Percentiles rank a stretch among this genome's conserved stretches.
Evolutionary conservation across 1,139 yeast species (phyloP).

Genomic region (Suhomyces bolitotheri): DNA sequence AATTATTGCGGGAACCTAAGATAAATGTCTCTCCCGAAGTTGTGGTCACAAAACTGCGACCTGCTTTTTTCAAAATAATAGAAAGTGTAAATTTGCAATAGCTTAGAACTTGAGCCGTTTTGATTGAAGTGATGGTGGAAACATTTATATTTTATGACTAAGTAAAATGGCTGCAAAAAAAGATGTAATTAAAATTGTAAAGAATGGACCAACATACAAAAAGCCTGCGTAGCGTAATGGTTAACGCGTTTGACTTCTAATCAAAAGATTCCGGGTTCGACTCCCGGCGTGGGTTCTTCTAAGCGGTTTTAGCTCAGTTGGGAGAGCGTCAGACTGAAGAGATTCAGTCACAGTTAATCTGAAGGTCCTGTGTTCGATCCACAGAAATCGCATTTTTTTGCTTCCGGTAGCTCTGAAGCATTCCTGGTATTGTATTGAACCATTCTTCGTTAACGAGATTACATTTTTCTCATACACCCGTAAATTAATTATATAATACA

Average conservation of each 20-base stretch:
- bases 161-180: too few relatives aligned
- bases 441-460: neutral
- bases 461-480: conserved; percentile 1
- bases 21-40: too few relatives aligned
- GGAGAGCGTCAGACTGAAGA: conserved; percentile 91
- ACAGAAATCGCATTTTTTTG: conserved; percentile 28
- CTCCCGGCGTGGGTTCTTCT: conserved; percentile 20
- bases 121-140: too few relatives aligned
- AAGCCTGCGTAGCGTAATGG: conserved; percentile 21
- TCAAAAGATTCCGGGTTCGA: conserved; percentile 21
- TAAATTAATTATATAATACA: conserved; percentile 3
- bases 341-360: conserved; percentile 42
- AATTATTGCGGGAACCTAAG: too few relatives aligned
- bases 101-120: too few relatives aligned
- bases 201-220: too few relatives aligned
- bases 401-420: neutral
- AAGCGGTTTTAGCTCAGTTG: conserved; percentile 71
- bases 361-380: conserved; percentile 63
- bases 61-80: too few relatives aligned
- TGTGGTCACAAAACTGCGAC: too few relatives aligned
- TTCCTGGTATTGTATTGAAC: neutral
- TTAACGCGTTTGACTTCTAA: conserved; percentile 22
- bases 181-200: too few relatives aligned
- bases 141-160: too few relatives aligned
- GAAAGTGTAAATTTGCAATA: too few relatives aligned